Conservation (phyloP, 495 filamentous ascomycete genomes). For the Astrocystis sublimbata region DNA sequence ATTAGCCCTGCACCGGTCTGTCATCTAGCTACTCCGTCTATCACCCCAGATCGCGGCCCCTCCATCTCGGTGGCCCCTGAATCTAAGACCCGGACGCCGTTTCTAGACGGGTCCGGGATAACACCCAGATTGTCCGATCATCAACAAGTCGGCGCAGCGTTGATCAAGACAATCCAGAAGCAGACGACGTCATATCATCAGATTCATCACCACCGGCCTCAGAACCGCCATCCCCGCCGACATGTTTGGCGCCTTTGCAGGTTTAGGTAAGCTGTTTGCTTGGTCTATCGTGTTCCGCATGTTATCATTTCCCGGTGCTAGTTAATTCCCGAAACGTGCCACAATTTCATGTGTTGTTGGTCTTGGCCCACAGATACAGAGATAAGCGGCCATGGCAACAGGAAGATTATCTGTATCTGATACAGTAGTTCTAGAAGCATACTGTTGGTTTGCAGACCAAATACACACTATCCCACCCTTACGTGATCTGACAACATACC, state of each 20-base stretch:
- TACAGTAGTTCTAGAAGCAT: no score
- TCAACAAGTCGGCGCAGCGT: neutral
- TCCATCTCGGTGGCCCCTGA: neutral
- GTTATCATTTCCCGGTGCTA: neutral
- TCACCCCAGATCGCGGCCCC: neutral
- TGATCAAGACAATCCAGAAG: neutral
- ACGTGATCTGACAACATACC: neutral
- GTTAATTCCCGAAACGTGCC: neutral
- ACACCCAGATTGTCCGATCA: neutral
- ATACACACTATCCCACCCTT: neutral
- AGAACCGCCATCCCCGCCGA: neutral
- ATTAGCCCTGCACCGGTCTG: neutral
- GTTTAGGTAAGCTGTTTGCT: constrained; percentile 35
- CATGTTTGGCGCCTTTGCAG: constrained; percentile 39
- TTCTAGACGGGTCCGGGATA: constrained; percentile 4
- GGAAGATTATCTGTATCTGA: no score
- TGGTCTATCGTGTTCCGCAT: neutral
- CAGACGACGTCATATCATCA: neutral
- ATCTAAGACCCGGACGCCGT: neutral
- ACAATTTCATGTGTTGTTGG: neutral
- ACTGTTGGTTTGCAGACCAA: constrained; percentile 10
- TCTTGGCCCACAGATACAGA: constrained; percentile 12
- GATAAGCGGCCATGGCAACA: neutral
- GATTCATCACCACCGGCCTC: neutral
- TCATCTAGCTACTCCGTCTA: neutral